Conservation (phyloP, 148 eudicot genomes). For the Spergularia marina region DNA sequence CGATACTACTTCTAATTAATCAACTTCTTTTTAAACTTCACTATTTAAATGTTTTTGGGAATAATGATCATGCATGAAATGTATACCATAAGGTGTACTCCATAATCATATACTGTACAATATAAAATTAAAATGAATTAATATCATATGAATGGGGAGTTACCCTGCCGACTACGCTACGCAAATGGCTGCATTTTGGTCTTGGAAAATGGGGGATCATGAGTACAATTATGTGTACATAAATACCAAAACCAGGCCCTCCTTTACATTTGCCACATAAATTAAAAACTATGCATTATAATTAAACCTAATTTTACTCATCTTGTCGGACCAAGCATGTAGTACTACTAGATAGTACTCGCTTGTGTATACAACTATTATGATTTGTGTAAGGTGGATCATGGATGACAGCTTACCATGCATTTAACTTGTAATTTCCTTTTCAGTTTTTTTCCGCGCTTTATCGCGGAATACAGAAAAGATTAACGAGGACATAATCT, state of each 20-base stretch:
- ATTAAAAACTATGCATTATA: background rate
- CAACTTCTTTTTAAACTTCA: no score
- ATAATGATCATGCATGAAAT: no score
- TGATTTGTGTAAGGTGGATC: background rate
- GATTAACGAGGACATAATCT: no score
- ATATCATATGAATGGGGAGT: background rate
- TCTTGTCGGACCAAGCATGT: conserved; percentile 25
- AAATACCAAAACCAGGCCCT: background rate
- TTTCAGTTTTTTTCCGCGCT: background rate
- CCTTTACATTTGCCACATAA: background rate
- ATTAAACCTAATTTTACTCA: conserved; percentile 29
- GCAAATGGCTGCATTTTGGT: conserved; percentile 7
- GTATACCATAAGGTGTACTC: no score
- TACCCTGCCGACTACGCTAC: conserved; percentile 33
- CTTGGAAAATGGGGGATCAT: conserved; percentile 12
- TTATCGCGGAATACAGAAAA: no score
- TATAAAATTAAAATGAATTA: no score
- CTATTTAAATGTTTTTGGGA: no score
- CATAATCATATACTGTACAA: no score
- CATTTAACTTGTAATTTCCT: background rate
- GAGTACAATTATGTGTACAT: background rate
- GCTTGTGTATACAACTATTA: background rate
- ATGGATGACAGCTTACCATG: conserved; percentile 1
- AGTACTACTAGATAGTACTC: conserved; percentile 5
- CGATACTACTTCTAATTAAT: no score